phyloP scores from a whole-genome alignment of 225 moss, liverwort and hornwort genomes.

The Sphagnum contortum region DNA sequence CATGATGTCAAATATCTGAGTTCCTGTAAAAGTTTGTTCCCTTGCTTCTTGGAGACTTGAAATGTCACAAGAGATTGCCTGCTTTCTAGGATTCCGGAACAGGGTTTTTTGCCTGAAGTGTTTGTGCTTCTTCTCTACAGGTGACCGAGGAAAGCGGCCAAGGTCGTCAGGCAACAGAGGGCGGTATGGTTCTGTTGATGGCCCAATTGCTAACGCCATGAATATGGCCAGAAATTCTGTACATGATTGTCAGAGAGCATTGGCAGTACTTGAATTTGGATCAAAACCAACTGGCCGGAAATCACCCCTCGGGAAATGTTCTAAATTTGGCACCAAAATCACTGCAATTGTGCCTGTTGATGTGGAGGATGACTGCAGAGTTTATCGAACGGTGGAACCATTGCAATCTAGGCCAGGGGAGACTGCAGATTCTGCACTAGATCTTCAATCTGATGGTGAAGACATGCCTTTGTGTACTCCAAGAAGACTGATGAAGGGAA shows the following conservation, averaged over 20 bases:
- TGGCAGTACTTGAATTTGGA: conserved; percentile 5
- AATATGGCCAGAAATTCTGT: conserved; percentile 5
- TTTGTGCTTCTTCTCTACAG: no score
- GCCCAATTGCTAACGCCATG: conserved; percentile 13
- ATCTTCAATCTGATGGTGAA: conserved; percentile 26
- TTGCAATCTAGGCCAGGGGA: conserved; percentile 13
- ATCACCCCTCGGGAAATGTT: background rate
- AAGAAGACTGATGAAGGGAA: background rate
- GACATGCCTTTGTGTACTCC: conserved; percentile 11
- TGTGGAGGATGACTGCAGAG: background rate
- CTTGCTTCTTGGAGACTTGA: no score
- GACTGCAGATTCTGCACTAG: conserved; percentile 21
- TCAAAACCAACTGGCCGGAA: background rate
- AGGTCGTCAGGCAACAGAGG: background rate
- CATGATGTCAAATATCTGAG: no score
- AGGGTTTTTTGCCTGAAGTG: no score
- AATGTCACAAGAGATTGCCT: no score
- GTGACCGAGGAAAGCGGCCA: conserved; percentile 14
- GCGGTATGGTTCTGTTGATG: conserved; percentile 25
- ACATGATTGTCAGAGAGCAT: conserved; percentile 12
- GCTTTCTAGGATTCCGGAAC: no score
- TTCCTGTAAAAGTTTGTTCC: no score
- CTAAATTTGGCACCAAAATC: no score
- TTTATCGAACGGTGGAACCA: background rate
- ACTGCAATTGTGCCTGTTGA: background rate